These are phyloP conservation scores for Nephelium lappaceum DNA, from an alignment of 345 rosid genomes.

Conservation along the genomic window DNA sequence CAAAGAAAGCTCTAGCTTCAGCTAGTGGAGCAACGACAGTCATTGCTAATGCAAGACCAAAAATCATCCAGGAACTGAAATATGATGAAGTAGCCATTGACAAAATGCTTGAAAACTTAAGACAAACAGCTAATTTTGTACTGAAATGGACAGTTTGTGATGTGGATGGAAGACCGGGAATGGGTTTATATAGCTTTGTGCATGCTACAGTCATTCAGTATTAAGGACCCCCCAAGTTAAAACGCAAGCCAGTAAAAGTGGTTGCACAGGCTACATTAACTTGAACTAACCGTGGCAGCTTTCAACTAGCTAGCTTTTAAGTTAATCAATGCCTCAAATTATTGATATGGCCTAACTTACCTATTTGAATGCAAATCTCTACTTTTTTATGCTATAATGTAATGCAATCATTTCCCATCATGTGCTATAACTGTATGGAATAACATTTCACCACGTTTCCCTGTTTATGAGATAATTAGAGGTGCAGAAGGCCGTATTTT, in stretches of 20 bases:
- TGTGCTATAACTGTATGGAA: too few relatives aligned
- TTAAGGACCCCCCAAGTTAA: neutral
- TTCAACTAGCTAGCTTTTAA: neutral
- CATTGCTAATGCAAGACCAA: conserved; percentile 15
- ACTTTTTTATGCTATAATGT: neutral
- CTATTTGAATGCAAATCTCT: neutral
- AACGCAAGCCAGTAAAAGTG: neutral
- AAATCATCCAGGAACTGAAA: neutral
- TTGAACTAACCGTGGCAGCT: neutral
- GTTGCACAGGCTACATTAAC: neutral
- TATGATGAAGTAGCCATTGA: conserved; percentile 20
- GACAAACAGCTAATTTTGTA: neutral
- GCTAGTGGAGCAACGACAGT: neutral
- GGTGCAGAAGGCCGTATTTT: too few relatives aligned
- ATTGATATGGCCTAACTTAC: neutral
- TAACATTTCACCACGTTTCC: too few relatives aligned
- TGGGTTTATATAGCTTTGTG: conserved; percentile 8
- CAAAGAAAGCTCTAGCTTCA: conserved; percentile 63
- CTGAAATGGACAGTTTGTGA: neutral
- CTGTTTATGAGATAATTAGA: too few relatives aligned
- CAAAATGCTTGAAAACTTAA: neutral
- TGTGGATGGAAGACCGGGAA: neutral
- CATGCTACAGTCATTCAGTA: neutral
- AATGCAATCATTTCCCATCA: neutral
- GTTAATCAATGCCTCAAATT: neutral